Conservation (phyloP, 176 grass and related monocot species). For the Tuctoria greenei region DNA sequence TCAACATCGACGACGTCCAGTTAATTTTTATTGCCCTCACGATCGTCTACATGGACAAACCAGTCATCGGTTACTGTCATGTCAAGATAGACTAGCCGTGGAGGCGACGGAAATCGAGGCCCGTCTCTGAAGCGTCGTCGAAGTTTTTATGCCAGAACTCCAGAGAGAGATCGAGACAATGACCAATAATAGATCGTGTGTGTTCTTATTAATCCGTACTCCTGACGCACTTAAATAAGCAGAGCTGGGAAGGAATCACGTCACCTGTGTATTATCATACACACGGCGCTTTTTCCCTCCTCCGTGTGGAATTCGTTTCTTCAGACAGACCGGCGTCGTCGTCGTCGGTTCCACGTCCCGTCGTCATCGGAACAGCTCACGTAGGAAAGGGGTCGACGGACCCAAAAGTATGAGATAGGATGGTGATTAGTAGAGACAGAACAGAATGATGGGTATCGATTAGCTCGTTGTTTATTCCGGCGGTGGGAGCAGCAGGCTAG, state of each 20-base stretch:
- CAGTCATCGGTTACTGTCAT: neutral
- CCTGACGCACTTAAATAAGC: neutral
- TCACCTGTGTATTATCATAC: too few relatives aligned
- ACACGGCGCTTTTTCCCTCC: neutral
- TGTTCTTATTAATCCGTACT: neutral
- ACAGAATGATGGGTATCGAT: too few relatives aligned
- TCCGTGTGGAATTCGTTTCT: neutral
- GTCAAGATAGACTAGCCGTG: conserved; percentile 14
- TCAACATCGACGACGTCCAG: too few relatives aligned
- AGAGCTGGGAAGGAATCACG: neutral
- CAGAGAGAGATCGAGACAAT: neutral
- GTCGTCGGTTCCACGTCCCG: conserved; percentile 21
- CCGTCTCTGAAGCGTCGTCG: conserved; percentile 21
- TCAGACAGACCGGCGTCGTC: neutral
- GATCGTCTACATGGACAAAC: neutral
- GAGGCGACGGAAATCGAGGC: conserved; percentile 16
- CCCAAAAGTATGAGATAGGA: too few relatives aligned
- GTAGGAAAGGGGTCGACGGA: too few relatives aligned
- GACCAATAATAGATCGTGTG: neutral
- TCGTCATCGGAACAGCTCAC: neutral
- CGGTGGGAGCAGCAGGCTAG: neutral
- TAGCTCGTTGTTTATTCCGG: neutral
- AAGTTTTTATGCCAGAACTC: neutral
- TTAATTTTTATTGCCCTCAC: too few relatives aligned
- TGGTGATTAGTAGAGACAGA: too few relatives aligned